phyloP scores from a whole-genome alignment of 768 basidiomycete species.

The Scleroderma bovista region DNA sequence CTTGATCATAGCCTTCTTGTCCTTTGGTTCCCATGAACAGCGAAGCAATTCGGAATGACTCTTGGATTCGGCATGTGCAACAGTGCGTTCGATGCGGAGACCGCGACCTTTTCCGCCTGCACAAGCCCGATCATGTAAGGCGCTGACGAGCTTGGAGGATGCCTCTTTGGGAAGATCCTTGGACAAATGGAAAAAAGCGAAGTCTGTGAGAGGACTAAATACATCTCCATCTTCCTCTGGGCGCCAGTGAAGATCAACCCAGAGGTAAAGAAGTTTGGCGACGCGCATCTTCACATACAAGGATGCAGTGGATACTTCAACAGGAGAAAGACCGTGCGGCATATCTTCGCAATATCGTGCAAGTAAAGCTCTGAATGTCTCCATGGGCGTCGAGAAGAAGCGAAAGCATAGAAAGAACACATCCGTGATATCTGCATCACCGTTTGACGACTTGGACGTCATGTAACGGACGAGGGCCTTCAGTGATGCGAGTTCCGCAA shows the following conservation, averaged over 20 bases:
- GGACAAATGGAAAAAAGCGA: conserved; percentile 26
- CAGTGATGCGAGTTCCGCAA: conserved; percentile 33
- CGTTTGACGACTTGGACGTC: conserved; percentile 35
- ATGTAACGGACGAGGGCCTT: conserved; percentile 41
- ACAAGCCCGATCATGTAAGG: conserved; percentile 24
- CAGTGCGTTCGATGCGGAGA: conserved; percentile 21
- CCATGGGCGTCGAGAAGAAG: conserved; percentile 50
- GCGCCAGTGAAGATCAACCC: conserved; percentile 70
- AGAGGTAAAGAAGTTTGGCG: conserved; percentile 55
- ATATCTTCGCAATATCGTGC: conserved; percentile 43
- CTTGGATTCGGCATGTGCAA: conserved; percentile 17
- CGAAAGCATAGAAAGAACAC: conserved; percentile 72
- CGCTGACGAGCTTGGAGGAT: conserved; percentile 22
- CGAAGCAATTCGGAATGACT: conserved; percentile 12
- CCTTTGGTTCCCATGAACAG: conserved; percentile 22
- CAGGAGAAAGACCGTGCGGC: conserved; percentile 12
- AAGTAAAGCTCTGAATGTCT: conserved; percentile 40
- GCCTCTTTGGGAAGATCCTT: conserved; percentile 26
- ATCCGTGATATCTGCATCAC: conserved; percentile 40
- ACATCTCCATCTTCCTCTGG: conserved; percentile 41
- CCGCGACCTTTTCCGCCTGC: conserved; percentile 19
- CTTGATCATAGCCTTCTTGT: conserved; percentile 25
- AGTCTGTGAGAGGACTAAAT: conserved; percentile 26
- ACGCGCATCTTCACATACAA: conserved; percentile 52
- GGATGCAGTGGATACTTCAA: conserved; percentile 37